Conservation (phyloP, 768 basidiomycete species). For the Chalciporus sphaerocephalus region DNA sequence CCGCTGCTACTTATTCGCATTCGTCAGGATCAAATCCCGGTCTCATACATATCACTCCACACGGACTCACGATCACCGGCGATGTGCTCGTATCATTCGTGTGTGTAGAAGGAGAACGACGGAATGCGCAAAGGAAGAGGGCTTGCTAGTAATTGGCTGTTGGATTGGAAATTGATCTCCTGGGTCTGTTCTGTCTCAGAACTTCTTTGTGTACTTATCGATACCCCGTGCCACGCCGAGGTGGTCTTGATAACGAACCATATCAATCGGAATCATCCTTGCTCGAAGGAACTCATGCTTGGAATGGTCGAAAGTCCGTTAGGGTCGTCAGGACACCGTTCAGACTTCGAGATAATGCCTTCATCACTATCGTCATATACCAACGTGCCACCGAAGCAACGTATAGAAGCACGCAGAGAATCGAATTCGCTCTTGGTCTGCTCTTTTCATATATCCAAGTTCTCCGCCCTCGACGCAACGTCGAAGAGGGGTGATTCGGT, state of each 20-base stretch:
- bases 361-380: too few species aligned
- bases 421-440: too few species aligned
- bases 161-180: background rate
- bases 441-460: background rate
- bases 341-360: too few species aligned
- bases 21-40: slow-evolving; percentile 25
- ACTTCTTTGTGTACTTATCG: background rate
- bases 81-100: slow-evolving; percentile 33
- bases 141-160: background rate
- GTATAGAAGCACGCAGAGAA: background rate
- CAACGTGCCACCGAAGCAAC: too few species aligned
- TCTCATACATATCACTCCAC: slow-evolving; percentile 31
- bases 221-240: background rate
- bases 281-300: too few species aligned
- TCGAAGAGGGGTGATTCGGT: too few species aligned
- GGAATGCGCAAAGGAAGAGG: slow-evolving; percentile 25
- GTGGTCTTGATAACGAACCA: background rate
- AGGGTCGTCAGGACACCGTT: too few species aligned
- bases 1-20: slow-evolving; percentile 29
- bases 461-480: background rate
- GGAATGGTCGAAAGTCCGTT: too few species aligned
- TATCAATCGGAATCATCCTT: background rate
- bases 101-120: slow-evolving; percentile 32
- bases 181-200: background rate
- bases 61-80: slow-evolving; percentile 29